Evolutionary conservation across 257 asterid genomes (phyloP), one percentile per base, ranked within the genome.

Genomic region (Nicotiana undulata): DNA sequence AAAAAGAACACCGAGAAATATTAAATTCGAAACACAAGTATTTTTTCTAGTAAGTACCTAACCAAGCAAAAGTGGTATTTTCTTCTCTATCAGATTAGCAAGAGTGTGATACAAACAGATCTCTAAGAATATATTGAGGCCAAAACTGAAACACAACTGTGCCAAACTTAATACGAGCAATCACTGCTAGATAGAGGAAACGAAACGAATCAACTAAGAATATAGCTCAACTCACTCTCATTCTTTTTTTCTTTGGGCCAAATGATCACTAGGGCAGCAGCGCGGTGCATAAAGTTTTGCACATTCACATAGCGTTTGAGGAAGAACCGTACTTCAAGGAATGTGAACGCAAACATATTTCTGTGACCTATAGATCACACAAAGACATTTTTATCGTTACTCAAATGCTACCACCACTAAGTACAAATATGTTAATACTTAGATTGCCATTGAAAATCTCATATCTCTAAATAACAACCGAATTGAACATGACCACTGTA

Each of bases 381-480:
- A 37, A 7, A 37, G 3, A 37, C 0, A 37, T 1, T 10, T 37
- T 40, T 40, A 9, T 1, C 0, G 12, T 2, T 9, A 9, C 3
- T 40, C 0, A 40, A 9, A 40, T 40, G 3, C 49, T 40, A 12
- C 49, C 3, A 0, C 0, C 77, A 72, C 61, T 49, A 8, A 22
- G 15, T 6, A 5, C 15, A 24, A 3, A 46, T 15, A 0, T 16
- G 15, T 17, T 16, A 7, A 29, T 51, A 51, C 5, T 55, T 16
- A n/a, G 3, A 64, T 28, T 17, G 53, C 16, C 32, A 46, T 72
- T 6, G 22, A 34, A 3, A 67, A 34, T n/a, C 37, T 74, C 61
- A 83, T 2, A 84, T 11, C 9, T 84, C 79, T 29, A 84, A 40
- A 76, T 46, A 80, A 64, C 66, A 80, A 17, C 75, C 75, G 3